Base-by-base conservation (phyloP, 164 flowering plant species). In the Stephania cephalantha region DNA sequence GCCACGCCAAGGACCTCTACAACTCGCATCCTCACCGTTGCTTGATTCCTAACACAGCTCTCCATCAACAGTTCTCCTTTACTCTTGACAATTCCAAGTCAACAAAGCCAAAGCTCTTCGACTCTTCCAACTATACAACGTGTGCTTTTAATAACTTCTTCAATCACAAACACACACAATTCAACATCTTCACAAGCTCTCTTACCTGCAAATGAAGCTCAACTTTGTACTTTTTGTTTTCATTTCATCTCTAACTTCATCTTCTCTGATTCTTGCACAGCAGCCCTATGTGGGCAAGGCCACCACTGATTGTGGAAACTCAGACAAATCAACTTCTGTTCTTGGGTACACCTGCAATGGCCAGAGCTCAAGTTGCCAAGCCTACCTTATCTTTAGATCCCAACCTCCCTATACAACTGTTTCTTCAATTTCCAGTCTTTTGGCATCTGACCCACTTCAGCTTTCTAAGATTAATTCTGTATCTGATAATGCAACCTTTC, bases 351-450 rank as follows among this genome's bases (percentile, higher is more conserved):
- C 81, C 78, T 91, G 93, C 80, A 88, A 89, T 76, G 88, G 90
- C 58, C 78, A 74, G 18, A 79, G 77, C 69, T 30, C 20, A 22
- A 77, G 75, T 69, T 93, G 98, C 85, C 86, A 79, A 72, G 42
- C 92, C 2, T 93, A 82, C 79, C 83, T 89, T 25, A 84, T 84
- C 6, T 91, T 87, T 88, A 82, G 90, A 73, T 80, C 95, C 10
- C 74, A 48, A n/a, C 82, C 91, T 18, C 87, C 87, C 20, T 84
- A 86, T 72, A 74, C 80, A 74, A 76, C 86, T 11, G 88, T 86
- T 25, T 70, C 87, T 46, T 79, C 97, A 68, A 88, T 93, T 31
- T 84, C 98, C 9, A 15, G 29, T 1, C 90, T 90, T 22, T 73
- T 89, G 67, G 75, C 80, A 9, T 74, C 88, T 1, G 83, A 88